These are phyloP conservation scores for Draba incana DNA, from an alignment of 345 rosid species.

Conservation along the genomic window DNA sequence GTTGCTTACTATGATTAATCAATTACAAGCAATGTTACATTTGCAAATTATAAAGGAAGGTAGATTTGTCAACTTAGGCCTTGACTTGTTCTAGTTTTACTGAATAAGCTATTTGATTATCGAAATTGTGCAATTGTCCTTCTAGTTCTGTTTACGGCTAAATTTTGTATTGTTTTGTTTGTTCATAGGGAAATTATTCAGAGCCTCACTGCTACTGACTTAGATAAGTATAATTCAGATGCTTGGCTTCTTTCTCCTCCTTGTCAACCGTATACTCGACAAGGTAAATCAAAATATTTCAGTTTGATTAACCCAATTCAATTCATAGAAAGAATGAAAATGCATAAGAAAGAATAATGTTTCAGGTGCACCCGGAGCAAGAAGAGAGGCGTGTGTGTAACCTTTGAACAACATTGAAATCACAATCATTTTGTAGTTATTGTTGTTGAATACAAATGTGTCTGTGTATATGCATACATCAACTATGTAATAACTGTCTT, in stretches of 20 bases:
- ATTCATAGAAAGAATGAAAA: background rate
- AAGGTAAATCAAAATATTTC: constrained; percentile 54
- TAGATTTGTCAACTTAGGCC: constrained; percentile 5
- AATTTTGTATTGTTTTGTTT: background rate
- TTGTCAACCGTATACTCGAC: constrained; percentile 96
- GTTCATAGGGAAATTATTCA: constrained; percentile 78
- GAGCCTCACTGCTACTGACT: constrained; percentile 71
- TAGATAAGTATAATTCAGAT: constrained; percentile 68
- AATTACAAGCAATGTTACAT: background rate
- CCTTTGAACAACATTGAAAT: constrained; percentile 23
- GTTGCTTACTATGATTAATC: background rate
- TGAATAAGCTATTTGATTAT: too few species aligned
- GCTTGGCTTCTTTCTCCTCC: constrained; percentile 99
- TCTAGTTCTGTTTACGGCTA: background rate
- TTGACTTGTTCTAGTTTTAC: background rate
- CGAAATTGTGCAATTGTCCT: too few species aligned
- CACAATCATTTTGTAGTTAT: background rate
- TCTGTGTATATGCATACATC: background rate
- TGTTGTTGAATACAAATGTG: constrained; percentile 18
- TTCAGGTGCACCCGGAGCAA: constrained; percentile 29
- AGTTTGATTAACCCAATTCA: too few species aligned
- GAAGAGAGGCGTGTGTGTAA: constrained; percentile 34
- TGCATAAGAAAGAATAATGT: background rate
- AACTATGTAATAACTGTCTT: background rate
- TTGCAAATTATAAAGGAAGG: background rate